A percentile compares a stretch with the other conserved stretches of the same genome.
Conservation (phyloP, 257 asterid genomes). For the Galeopsis tetrahit region DNA sequence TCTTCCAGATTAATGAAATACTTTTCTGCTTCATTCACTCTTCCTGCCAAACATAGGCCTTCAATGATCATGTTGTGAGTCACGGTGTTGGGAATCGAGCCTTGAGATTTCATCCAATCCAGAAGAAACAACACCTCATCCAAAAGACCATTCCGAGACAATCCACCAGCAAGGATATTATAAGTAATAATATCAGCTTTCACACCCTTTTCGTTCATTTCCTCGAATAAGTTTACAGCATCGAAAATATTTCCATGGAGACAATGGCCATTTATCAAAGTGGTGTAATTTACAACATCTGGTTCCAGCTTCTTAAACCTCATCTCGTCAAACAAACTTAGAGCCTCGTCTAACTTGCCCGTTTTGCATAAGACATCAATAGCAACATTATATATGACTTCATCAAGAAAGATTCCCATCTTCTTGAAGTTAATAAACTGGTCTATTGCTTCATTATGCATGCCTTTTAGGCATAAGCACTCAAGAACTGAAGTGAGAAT, state of each 20-base stretch:
- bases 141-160: conserved; percentile 55
- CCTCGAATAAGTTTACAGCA: conserved; percentile 56
- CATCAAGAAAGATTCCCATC: conserved; percentile 64
- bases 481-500: conserved; percentile 66
- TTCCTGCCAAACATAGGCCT: conserved; percentile 67
- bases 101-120: conserved; percentile 57
- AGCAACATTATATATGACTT: conserved; percentile 62
- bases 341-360: conserved; percentile 65
- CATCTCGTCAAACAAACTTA: conserved; percentile 71
- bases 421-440: conserved; percentile 52
- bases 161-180: conserved; percentile 69
- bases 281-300: conserved; percentile 70
- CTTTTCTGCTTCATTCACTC: conserved; percentile 62
- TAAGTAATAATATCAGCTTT: conserved; percentile 65
- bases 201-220: conserved; percentile 60
- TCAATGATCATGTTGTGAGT: conserved; percentile 72
- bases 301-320: conserved; percentile 57
- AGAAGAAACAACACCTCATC: conserved; percentile 49
- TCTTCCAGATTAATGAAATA: conserved; percentile 54
- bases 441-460: conserved; percentile 53
- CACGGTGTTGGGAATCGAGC: conserved; percentile 53
- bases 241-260: conserved; percentile 53
- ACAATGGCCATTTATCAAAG: conserved; percentile 72
- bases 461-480: conserved; percentile 68
- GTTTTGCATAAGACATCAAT: conserved; percentile 69